phyloP scores from a whole-genome alignment of 2,329 filamentous ascomycete species.

The Alternaria longipes region DNA sequence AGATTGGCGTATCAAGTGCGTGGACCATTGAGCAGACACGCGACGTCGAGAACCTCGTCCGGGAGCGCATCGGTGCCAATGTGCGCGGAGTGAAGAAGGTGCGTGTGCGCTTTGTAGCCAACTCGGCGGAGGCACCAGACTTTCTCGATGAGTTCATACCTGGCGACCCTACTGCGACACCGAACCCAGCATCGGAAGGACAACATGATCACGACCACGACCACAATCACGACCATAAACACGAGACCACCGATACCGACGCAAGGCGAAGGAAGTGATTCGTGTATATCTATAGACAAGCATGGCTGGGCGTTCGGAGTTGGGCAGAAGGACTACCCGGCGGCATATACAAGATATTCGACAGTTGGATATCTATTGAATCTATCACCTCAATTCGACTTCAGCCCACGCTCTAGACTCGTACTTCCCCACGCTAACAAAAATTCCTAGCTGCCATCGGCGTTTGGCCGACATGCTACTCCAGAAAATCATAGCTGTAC shows the following conservation, averaged over 20 bases:
- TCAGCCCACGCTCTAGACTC: conserved; percentile 6
- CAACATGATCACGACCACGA: conserved; percentile 41
- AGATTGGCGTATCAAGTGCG: conserved; percentile 77
- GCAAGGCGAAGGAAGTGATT: conserved; percentile 35
- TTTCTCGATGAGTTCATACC: conserved; percentile 75
- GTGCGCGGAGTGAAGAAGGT: conserved; percentile 86
- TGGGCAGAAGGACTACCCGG: conserved; percentile 27
- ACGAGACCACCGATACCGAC: conserved; percentile 31
- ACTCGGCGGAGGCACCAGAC: conserved; percentile 64
- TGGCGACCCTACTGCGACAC: conserved; percentile 38
- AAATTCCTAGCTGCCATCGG: conserved; percentile 6
- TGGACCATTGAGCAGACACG: conserved; percentile 79
- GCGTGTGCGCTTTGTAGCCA: conserved; percentile 81
- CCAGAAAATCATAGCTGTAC: conserved; percentile 7
- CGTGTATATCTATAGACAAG: conserved; percentile 27
- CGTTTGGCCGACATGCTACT: conserved; percentile 11
- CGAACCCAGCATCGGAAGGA: conserved; percentile 43
- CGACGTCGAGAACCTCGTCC: conserved; percentile 76
- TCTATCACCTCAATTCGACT: not conserved
- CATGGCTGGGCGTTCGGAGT: conserved; percentile 38
- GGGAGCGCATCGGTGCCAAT: conserved; percentile 75
- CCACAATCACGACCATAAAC: conserved; percentile 35
- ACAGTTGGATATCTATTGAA: conserved; percentile 12
- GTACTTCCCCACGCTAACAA: conserved; percentile 1
- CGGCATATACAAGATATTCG: conserved; percentile 21